These are phyloP conservation scores for Euphorbia peplus DNA, from an alignment of 345 rosid species.

Conservation along the genomic window DNA sequence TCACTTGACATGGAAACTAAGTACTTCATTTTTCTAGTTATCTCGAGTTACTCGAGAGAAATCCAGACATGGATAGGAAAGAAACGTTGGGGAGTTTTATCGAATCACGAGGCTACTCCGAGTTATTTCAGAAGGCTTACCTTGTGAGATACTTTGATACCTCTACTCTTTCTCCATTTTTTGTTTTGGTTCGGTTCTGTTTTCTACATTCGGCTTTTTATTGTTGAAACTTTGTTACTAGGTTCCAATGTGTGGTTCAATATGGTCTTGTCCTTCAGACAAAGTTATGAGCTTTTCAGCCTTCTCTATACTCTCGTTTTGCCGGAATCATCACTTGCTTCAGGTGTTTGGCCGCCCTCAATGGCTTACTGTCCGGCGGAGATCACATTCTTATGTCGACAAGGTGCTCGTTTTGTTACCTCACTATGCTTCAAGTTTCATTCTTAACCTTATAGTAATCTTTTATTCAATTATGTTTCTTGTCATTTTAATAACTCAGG, in stretches of 20 bases:
- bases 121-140: constrained; percentile 78
- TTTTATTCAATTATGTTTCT: background rate
- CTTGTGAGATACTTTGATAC: constrained; percentile 47
- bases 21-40: constrained; percentile 33
- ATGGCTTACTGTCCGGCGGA: constrained; percentile 73
- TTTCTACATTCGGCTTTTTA: background rate
- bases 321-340: constrained; percentile 79
- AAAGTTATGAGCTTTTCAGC: constrained; percentile 78
- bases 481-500: constrained; percentile 32
- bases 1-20: background rate
- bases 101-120: constrained; percentile 62
- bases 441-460: background rate
- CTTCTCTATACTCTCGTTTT: constrained; percentile 78
- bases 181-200: background rate
- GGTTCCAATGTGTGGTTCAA: constrained; percentile 88
- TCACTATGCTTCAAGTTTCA: background rate
- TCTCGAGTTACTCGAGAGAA: constrained; percentile 59
- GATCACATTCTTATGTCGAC: constrained; percentile 64
- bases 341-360: constrained; percentile 94
- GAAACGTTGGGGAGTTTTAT: constrained; percentile 76
- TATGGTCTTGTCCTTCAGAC: constrained; percentile 83
- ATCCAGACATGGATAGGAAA: constrained; percentile 52
- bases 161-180: background rate
- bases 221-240: constrained; percentile 14
- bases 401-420: constrained; percentile 41